Conservation (phyloP, 1,284 basidiomycete species). For the Phellopilus nigrolimitatus region DNA sequence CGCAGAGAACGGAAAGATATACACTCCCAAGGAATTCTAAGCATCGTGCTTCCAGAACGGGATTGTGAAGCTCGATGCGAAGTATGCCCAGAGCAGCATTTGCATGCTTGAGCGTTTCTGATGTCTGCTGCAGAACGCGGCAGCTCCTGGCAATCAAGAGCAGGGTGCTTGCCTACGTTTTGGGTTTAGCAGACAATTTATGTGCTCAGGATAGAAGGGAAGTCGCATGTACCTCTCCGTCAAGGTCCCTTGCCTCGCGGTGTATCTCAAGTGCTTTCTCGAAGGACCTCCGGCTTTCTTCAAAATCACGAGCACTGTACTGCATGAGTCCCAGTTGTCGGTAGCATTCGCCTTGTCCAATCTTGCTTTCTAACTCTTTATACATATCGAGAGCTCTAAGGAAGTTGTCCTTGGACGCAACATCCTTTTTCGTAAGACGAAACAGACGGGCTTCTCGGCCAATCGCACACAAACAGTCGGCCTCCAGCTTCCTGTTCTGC, state of each 20-base stretch:
- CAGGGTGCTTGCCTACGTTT: neutral
- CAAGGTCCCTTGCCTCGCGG: neutral
- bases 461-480: neutral
- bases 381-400: neutral
- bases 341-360: constrained; percentile 3
- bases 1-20: neutral
- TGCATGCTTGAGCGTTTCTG: neutral
- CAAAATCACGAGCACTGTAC: neutral
- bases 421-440: neutral
- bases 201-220: neutral
- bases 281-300: neutral
- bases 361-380: neutral
- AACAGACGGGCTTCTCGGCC: neutral
- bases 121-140: neutral
- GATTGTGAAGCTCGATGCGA: neutral
- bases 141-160: neutral
- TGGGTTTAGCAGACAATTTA: neutral
- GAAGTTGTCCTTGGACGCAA: neutral
- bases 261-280: neutral
- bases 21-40: constrained; percentile 2
- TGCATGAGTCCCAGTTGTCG: neutral
- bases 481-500: constrained; percentile 1
- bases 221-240: neutral
- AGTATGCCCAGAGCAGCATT: neutral
- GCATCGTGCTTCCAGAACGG: constrained; percentile 3